Evolutionary conservation across 1,284 basidiomycete species (phyloP).

Genomic region (Omphalotus olearius): DNA sequence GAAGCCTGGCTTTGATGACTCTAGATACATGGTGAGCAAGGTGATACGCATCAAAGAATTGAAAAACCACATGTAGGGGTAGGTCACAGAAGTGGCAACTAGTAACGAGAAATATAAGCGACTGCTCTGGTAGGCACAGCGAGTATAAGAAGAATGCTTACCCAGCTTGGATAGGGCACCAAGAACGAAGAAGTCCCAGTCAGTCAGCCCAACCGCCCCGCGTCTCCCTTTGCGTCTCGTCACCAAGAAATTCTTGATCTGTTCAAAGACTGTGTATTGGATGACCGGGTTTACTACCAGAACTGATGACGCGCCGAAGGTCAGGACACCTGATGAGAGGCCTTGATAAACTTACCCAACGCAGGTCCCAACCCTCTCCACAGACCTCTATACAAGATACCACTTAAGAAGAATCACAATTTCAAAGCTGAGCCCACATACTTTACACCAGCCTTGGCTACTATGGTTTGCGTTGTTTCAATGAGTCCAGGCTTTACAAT

Average conservation of each 20-base stretch:
- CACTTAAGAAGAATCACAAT: constrained; percentile 1
- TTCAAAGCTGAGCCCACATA: constrained; percentile 18
- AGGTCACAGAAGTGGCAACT: constrained; percentile 75
- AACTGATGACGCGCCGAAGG: neutral
- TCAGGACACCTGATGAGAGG: neutral
- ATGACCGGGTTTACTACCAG: constrained; percentile 91
- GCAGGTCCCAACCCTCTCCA: constrained; percentile 97
- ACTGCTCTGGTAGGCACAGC: neutral
- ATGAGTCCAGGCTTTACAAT: constrained; percentile 56
- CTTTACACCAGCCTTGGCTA: constrained; percentile 72
- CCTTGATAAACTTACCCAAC: constrained; percentile 55
- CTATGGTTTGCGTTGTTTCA: constrained; percentile 70
- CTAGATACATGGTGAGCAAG: constrained; percentile 30
- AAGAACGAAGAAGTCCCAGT: constrained; percentile 87
- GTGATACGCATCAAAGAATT: neutral
- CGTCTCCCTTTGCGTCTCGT: constrained; percentile 53
- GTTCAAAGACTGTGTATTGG: constrained; percentile 81
- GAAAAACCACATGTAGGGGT: constrained; percentile 71
- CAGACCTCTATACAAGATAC: constrained; percentile 54
- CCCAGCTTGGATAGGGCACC: constrained; percentile 86
- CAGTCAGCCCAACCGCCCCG: constrained; percentile 53
- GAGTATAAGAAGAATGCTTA: constrained; percentile 29
- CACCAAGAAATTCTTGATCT: constrained; percentile 79
- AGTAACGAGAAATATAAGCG: constrained; percentile 1
- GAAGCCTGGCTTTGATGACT: constrained; percentile 80